Base-by-base conservation (phyloP, 495 filamentous ascomycete species). In the Daldinia grandis region DNA sequence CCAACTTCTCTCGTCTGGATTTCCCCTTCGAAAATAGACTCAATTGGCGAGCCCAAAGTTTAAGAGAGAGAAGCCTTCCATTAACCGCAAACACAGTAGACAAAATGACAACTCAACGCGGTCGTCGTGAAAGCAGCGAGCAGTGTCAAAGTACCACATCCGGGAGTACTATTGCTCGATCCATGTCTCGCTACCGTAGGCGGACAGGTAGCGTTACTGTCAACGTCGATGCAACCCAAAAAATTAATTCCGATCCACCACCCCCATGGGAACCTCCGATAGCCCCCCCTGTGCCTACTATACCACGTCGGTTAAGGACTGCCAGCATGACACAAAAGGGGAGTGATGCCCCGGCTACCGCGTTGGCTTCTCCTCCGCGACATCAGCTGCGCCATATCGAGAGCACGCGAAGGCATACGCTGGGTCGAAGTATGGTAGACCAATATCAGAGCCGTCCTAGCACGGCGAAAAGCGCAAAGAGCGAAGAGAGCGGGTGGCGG, bases 111-210 rank as follows among this genome's bases (percentile, higher is more conserved):
- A 19, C 50, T 37, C 65, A 66, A 58, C 50, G 28, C 15, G 30
- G 57, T 28, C 53, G 14, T 31, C 42, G 49, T 38, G 57, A 69
- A 12, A 62, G 70, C 31, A 56, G 51, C 17, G 62, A 68, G 30
- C 69, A 58, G 49, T 59, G 68, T 30, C 66, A 60, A 28, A 61
- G 44, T 19, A 37, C 66, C 28, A 19, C 58, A 66, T 60, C 67
- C 6, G 54, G 59, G 10, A 76, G 35, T 31, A 79, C 80, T 31
- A 81, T 87, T 64, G 78, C 82, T 64, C 83, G 83, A 55, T 88
- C 86, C 74, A 87, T 87, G 83, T 87, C 86, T 72, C 83, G 87
- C 53, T 89, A 89, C 69, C 82, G 86, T 19, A 84, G 85, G 50
- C 70, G 69, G 44, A 60, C 72, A 54, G 42, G 66, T 72, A 62